A percentile compares a stretch with the other conserved stretches of the same genome.
These are phyloP conservation scores for Saccharomyces paradoxus DNA, from an alignment of 805 yeast genomes.

Conservation along the genomic window DNA sequence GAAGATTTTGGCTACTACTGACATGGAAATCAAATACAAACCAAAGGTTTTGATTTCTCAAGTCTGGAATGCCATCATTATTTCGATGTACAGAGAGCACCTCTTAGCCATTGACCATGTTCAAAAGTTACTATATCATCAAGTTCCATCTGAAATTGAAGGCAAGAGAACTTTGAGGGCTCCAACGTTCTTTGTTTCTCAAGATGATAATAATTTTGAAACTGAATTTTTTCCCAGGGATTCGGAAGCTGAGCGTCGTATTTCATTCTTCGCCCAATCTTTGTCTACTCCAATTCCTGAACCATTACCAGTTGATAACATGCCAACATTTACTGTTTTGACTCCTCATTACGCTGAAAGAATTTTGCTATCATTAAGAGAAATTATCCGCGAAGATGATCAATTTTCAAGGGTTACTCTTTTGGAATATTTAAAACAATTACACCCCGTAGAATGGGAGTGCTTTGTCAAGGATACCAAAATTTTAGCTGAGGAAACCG, in stretches of 20 bases:
- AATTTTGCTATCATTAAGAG: conserved; percentile 86
- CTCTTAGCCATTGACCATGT: conserved; percentile 96
- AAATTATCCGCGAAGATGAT: conserved; percentile 94
- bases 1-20: conserved; percentile 94
- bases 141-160: conserved; percentile 95
- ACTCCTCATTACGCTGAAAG: conserved; percentile 96
- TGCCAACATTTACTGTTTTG: conserved; percentile 97
- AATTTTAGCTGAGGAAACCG: conserved; percentile 89
- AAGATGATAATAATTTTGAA: conserved; percentile 88
- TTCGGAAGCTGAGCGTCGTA: conserved; percentile 99
- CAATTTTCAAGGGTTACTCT: conserved; percentile 91
- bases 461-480: conserved; percentile 95
- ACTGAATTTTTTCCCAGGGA: conserved; percentile 95
- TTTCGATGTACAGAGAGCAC: conserved; percentile 99
- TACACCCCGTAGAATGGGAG: conserved; percentile 96
- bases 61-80: conserved; percentile 98
- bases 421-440: conserved; percentile 86
- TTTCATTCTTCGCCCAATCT: conserved; percentile 97
- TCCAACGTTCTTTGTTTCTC: conserved; percentile 96
- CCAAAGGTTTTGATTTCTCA: conserved; percentile 97
- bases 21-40: conserved; percentile 97
- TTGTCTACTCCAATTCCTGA: conserved; percentile 98
- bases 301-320: conserved; percentile 97
- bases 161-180: conserved; percentile 98
- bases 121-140: conserved; percentile 93